Evolutionary conservation across 495 filamentous ascomycete species (phyloP).

Genomic region (Hypoxylon cercidicola): DNA sequence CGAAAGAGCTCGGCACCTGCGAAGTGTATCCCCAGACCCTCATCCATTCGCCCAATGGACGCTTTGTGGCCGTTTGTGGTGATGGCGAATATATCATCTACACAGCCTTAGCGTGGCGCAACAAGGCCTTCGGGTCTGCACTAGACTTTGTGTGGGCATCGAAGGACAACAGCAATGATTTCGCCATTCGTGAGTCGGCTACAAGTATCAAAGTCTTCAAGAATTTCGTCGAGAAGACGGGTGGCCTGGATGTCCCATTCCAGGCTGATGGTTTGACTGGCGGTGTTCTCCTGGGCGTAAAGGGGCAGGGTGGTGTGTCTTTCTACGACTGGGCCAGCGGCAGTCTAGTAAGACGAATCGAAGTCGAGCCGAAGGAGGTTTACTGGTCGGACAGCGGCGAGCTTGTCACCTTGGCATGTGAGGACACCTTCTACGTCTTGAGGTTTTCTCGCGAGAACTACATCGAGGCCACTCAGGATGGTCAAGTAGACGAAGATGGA

Average conservation of each 20-base stretch:
- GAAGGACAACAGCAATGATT: slow-evolving; percentile 98
- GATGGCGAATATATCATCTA: slow-evolving; percentile 98
- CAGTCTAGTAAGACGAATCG: slow-evolving; percentile 88
- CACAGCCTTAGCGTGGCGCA: slow-evolving; percentile 95
- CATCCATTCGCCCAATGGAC: slow-evolving; percentile 94
- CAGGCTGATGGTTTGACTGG: slow-evolving; percentile 91
- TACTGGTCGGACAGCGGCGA: slow-evolving; percentile 99
- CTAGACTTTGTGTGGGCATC: slow-evolving; percentile 97
- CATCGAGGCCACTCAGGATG: slow-evolving; percentile 79
- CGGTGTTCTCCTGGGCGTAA: slow-evolving; percentile 93
- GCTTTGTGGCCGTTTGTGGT: slow-evolving; percentile 96
- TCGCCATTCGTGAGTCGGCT: slow-evolving; percentile 91
- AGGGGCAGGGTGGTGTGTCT: slow-evolving; percentile 91
- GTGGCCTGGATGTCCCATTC: slow-evolving; percentile 93
- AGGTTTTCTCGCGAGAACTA: slow-evolving; percentile 91
- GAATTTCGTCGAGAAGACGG: slow-evolving; percentile 94
- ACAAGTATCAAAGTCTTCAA: slow-evolving; percentile 96
- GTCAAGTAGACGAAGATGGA: slow-evolving; percentile 90
- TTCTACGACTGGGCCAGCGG: slow-evolving; percentile 97
- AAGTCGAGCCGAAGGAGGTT: slow-evolving; percentile 91
- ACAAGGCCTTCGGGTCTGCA: slow-evolving; percentile 95
- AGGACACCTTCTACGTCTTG: slow-evolving; percentile 94
- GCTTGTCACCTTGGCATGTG: slow-evolving; percentile 90
- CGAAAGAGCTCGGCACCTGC: slow-evolving; percentile 93
- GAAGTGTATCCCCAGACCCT: slow-evolving; percentile 97